Evolutionary conservation across 805 yeast species (phyloP).

Genomic region (Zygotorulaspora sp.): DNA sequence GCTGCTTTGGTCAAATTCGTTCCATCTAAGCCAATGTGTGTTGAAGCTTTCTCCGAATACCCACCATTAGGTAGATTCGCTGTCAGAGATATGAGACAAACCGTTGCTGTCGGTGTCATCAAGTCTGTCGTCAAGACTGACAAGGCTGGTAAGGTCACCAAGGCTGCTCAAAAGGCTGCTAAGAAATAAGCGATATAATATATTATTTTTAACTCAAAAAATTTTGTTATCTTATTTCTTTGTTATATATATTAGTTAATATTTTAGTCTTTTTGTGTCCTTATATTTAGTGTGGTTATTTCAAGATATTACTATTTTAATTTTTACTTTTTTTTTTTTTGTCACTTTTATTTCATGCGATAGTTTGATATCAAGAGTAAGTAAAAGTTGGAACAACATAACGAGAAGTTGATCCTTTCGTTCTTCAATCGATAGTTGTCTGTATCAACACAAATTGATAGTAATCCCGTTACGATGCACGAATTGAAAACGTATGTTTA

Average conservation of each 20-base stretch:
- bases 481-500: not conserved
- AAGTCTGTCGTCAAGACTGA: conserved; percentile 87
- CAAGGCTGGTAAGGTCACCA: conserved; percentile 91
- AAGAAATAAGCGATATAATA: conserved; percentile 36
- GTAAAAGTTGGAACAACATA: too few relatives aligned
- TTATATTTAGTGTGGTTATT: conserved; percentile 14
- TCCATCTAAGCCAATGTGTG: conserved; percentile 89
- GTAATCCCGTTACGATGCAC: not conserved
- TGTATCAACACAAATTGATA: too few relatives aligned
- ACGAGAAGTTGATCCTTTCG: too few relatives aligned
- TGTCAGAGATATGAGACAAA: conserved; percentile 99
- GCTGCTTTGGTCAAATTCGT: conserved; percentile 90
- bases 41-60: conserved; percentile 90
- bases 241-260: conserved; percentile 19
- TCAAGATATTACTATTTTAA: conserved; percentile 13
- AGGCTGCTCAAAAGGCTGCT: conserved; percentile 63
- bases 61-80: conserved; percentile 97
- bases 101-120: conserved; percentile 99
- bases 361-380: too few relatives aligned
- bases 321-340: too few relatives aligned
- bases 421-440: too few relatives aligned
- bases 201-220: conserved; percentile 12
- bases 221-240: conserved; percentile 11
- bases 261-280: conserved; percentile 17
- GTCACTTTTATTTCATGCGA: too few relatives aligned